These are phyloP conservation scores for Coelastrella sp. DNA, from an alignment of 139 green algal species.

Conservation along the genomic window DNA sequence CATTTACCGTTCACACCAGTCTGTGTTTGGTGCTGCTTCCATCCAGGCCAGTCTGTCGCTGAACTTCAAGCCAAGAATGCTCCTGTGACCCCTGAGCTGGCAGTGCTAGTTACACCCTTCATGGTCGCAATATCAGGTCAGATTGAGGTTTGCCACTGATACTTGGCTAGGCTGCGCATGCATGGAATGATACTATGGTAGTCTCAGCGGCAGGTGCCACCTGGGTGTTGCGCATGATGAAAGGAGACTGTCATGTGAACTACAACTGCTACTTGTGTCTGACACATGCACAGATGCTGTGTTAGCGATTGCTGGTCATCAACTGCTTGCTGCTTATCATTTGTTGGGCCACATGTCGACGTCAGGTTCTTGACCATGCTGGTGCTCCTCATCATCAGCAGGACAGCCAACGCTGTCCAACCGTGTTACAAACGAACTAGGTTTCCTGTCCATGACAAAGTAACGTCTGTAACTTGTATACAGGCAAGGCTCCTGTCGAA, in stretches of 20 bases:
- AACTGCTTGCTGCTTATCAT: too few relatives aligned
- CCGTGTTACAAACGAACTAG: neutral
- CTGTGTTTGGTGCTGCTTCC: neutral
- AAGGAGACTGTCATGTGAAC: too few relatives aligned
- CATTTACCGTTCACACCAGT: neutral
- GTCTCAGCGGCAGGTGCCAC: too few relatives aligned
- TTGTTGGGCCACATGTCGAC: too few relatives aligned
- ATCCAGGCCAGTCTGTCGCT: slow-evolving; percentile 49
- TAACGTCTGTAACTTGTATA: neutral
- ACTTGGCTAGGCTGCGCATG: too few relatives aligned
- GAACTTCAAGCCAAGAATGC: slow-evolving; percentile 48
- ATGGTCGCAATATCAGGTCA: slow-evolving; percentile 35
- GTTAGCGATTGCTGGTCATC: too few relatives aligned
- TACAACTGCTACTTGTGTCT: too few relatives aligned
- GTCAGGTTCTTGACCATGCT: too few relatives aligned
- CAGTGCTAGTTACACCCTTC: slow-evolving; percentile 45
- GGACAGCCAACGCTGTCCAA: neutral
- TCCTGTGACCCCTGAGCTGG: slow-evolving; percentile 56
- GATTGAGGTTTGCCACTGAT: too few relatives aligned
- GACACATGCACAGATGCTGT: too few relatives aligned
- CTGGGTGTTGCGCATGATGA: too few relatives aligned
- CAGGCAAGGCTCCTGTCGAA: slow-evolving; percentile 53
- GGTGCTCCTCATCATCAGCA: neutral
- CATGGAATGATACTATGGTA: too few relatives aligned
- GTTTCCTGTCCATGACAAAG: neutral